phyloP scores from a whole-genome alignment of 2,329 filamentous ascomycete species.

The Alternaria arbusti region DNA sequence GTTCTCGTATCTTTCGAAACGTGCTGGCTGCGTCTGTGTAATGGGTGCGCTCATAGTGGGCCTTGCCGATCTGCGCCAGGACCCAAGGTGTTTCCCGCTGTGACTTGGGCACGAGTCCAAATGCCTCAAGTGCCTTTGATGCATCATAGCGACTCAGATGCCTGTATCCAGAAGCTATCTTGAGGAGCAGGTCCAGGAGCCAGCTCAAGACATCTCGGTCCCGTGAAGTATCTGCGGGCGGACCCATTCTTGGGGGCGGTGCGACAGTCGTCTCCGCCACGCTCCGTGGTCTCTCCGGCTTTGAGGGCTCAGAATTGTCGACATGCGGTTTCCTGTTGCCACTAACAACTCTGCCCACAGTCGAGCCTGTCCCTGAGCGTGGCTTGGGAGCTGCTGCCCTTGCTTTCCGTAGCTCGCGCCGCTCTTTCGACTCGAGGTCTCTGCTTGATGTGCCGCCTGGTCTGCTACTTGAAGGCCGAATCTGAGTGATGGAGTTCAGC shows the following conservation, averaged over 20 bases:
- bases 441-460: conserved; percentile 62
- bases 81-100: conserved; percentile 96
- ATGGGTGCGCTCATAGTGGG: conserved; percentile 86
- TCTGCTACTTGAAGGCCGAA: conserved; percentile 68
- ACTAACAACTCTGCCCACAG: conserved; percentile 84
- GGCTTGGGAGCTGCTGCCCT: conserved; percentile 75
- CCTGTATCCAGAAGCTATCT: conserved; percentile 81
- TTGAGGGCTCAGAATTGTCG: conserved; percentile 73
- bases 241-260: conserved; percentile 44
- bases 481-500: conserved; percentile 60
- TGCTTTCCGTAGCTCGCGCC: conserved; percentile 82
- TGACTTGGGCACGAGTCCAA: conserved; percentile 70
- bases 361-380: conserved; percentile 68
- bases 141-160: conserved; percentile 80
- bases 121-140: conserved; percentile 75
- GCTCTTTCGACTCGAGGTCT: conserved; percentile 63
- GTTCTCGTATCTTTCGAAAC: conserved; percentile 78
- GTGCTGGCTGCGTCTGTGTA: conserved; percentile 87
- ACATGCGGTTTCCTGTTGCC: conserved; percentile 80
- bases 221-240: conserved; percentile 64
- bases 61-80: conserved; percentile 85
- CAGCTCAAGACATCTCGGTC: conserved; percentile 78
- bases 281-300: conserved; percentile 58
- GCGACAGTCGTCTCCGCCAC: conserved; percentile 30
- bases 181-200: conserved; percentile 80